Base-by-base conservation (phyloP, 2,329 filamentous ascomycete species). In the Hymenoscyphus fraxineus region DNA sequence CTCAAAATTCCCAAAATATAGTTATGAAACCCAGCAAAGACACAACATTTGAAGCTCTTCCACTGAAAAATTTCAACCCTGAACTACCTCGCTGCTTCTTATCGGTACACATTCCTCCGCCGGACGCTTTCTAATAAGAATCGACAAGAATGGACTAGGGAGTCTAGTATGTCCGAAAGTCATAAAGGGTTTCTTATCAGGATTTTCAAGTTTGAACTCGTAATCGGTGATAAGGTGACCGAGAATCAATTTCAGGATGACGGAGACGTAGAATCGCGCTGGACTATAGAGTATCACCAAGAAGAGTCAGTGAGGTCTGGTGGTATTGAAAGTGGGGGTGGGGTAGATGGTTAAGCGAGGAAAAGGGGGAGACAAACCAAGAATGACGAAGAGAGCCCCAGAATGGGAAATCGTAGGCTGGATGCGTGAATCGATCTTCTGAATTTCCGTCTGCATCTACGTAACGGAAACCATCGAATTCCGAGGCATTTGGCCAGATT, bases 211-310 rank as follows among this genome's bases (percentile, higher is more conserved):
- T 57, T 57, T 57, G 4, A 57, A 57, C 55, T 57, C 55, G 27
- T 35, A 57, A 12, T 57, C 32, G 10, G 55, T 57, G 3, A 57
- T n/a, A 12, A 57, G 27, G 16, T 57, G 55, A 57, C 22, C n/a
- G 27, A 38, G 55, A 57, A 57, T 35, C 55, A 57, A n/a, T 57
- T 57, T 57, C 16, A 38, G n/a, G 15, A 35, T 38, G 3, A 57
- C 32, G 27, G 54, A 57, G 31, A 57, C 54, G 32, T 57, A 57
- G 27, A 57, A 57, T 57, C 31, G 55, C 9, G 55, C 55, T n/a
- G 55, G 55, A 13, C 55, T 57, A 38, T 1, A 10, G 35, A 35
- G 35, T 10, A 10, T 35, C 9, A 35, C 35, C 35, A 35, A 35
- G 35, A 10, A 35, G 35, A 35, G 35, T 35, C 35, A 35, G 35